phyloP scores from a whole-genome alignment of 352 stramenopile species.

The Elongisporangium undulatum region DNA sequence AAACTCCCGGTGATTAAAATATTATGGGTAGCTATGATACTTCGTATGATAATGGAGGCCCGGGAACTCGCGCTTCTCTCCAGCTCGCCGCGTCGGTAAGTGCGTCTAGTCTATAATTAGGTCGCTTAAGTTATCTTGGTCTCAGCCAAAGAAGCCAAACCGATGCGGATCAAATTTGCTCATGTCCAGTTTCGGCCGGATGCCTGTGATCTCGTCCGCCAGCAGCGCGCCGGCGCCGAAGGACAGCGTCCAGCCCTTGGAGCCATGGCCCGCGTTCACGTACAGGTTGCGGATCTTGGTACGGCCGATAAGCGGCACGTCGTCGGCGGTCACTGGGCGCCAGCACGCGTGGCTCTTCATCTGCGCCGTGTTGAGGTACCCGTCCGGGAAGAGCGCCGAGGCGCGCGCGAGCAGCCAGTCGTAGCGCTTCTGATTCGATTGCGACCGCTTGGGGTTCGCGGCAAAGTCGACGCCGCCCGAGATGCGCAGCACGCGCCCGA shows the following conservation, averaged over 20 bases:
- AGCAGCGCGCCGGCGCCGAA: constrained; percentile 75
- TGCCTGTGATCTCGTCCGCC: constrained; percentile 76
- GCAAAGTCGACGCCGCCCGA: constrained; percentile 79
- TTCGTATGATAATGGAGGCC: neutral
- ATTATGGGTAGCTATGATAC: constrained; percentile 9
- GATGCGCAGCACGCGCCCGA: constrained; percentile 70
- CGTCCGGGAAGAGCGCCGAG: constrained; percentile 76
- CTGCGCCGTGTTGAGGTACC: constrained; percentile 70
- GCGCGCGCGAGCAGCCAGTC: constrained; percentile 75
- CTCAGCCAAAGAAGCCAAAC: constrained; percentile 68
- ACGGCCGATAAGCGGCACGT: constrained; percentile 76
- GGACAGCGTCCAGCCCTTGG: constrained; percentile 82
- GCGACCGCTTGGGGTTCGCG: constrained; percentile 54
- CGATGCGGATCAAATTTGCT: constrained; percentile 77
- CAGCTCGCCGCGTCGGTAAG: neutral
- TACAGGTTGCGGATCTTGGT: constrained; percentile 81
- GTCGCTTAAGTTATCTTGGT: neutral
- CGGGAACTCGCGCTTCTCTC: neutral
- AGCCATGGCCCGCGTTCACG: constrained; percentile 82
- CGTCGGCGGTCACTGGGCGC: constrained; percentile 78
- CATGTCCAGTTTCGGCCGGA: constrained; percentile 76
- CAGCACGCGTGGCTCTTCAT: constrained; percentile 83
- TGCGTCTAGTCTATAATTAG: neutral
- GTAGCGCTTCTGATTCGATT: constrained; percentile 58
- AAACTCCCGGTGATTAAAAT: constrained; percentile 4